Evolutionary conservation across 805 yeast genomes (phyloP).

Genomic region (Wickerhamiella sorbophila): DNA sequence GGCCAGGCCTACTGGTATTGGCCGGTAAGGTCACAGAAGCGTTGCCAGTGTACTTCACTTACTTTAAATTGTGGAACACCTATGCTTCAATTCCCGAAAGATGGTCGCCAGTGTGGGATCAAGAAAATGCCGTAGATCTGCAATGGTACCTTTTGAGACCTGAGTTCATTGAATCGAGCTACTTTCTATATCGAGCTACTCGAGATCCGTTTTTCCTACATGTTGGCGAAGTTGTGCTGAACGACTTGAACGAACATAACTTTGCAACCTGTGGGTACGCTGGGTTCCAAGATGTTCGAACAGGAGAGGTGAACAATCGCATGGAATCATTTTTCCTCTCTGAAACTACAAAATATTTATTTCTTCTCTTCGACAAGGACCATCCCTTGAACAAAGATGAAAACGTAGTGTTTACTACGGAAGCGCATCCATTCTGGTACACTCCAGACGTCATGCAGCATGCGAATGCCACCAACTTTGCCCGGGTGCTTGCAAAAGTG

Average conservation of each 20-base stretch:
- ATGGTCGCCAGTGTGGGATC: constrained; percentile 37
- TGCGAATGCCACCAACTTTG: constrained; percentile 13
- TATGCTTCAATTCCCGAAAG: constrained; percentile 81
- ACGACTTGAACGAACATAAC: constrained; percentile 39
- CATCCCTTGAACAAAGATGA: constrained; percentile 36
- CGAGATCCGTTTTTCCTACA: constrained; percentile 69
- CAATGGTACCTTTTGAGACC: constrained; percentile 94
- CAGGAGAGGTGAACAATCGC: constrained; percentile 52
- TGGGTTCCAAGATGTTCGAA: constrained; percentile 54
- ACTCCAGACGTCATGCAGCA: constrained; percentile 24
- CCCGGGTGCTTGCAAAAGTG: constrained; percentile 3
- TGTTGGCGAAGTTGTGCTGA: constrained; percentile 53
- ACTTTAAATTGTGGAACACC: constrained; percentile 61
- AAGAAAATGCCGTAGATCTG: constrained; percentile 30
- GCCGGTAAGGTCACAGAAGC: constrained; percentile 65
- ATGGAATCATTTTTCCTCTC: constrained; percentile 88
- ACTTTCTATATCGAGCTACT: constrained; percentile 70
- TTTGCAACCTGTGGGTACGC: constrained; percentile 64
- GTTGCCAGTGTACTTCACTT: constrained; percentile 42
- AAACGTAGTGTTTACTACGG: constrained; percentile 57
- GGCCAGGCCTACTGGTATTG: constrained; percentile 71
- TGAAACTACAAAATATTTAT: constrained; percentile 76
- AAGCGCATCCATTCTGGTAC: constrained; percentile 83
- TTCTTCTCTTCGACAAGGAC: constrained; percentile 57
- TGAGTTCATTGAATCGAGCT: constrained; percentile 81